phyloP scores from a whole-genome alignment of 805 yeast species.

The Ogataea sp. region DNA sequence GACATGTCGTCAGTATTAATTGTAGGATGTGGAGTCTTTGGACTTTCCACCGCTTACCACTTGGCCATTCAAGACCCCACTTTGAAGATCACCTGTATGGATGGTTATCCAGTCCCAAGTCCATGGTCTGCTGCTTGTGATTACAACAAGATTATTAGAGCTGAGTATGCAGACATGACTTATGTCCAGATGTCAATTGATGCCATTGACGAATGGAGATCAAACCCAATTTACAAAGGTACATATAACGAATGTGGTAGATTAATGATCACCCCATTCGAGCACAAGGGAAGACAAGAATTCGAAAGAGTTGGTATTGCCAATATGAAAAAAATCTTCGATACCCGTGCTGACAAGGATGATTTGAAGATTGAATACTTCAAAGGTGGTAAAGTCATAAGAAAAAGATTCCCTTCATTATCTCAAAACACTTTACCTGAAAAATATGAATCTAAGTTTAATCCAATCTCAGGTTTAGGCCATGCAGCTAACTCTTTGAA shows the following conservation, averaged over 20 bases:
- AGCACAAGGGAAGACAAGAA: constrained; percentile 25
- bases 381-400: constrained; percentile 24
- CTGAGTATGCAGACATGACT: constrained; percentile 36
- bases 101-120: constrained; percentile 34
- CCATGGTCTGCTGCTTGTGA: constrained; percentile 41
- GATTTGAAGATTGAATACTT: constrained; percentile 21
- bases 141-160: constrained; percentile 38
- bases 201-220: constrained; percentile 32
- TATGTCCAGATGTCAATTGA: constrained; percentile 37
- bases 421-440: neutral
- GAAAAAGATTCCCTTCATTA: constrained; percentile 9
- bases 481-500: constrained; percentile 31
- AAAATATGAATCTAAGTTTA: constrained; percentile 15
- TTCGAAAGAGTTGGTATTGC: constrained; percentile 31
- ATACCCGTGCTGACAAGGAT: constrained; percentile 11
- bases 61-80: constrained; percentile 22
- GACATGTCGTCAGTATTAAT: constrained; percentile 13
- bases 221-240: constrained; percentile 24
- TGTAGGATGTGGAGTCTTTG: constrained; percentile 37
- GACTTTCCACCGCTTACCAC: constrained; percentile 35
- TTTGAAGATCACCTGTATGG: constrained; percentile 28
- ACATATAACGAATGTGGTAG: constrained; percentile 35
- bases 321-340: constrained; percentile 18
- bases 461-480: constrained; percentile 35
- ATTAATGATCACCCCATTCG: constrained; percentile 28